Evolutionary conservation across 1,139 yeast species (phyloP).

Genomic region (Zygoascus sp.): DNA sequence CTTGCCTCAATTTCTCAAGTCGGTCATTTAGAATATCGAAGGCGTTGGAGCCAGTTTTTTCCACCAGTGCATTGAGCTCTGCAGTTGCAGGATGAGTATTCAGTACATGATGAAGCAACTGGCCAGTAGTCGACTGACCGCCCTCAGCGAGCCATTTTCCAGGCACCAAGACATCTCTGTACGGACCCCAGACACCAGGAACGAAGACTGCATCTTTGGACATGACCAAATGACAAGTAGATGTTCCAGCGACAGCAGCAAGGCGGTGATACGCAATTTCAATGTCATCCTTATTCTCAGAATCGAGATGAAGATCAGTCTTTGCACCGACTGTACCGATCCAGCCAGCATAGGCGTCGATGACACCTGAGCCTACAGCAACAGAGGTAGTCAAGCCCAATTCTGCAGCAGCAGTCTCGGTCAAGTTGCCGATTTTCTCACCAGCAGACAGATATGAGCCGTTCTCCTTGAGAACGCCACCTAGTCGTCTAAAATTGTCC

Average conservation of each 20-base stretch:
- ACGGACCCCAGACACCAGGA: conserved; percentile 98
- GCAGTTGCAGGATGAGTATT: conserved; percentile 84
- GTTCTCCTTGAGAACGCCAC: conserved; percentile 70
- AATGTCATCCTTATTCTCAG: conserved; percentile 35
- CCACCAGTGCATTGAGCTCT: conserved; percentile 58
- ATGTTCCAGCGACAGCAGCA: conserved; percentile 98
- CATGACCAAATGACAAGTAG: conserved; percentile 92
- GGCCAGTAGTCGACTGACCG: conserved; percentile 97
- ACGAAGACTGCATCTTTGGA: conserved; percentile 84
- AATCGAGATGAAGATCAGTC: conserved; percentile 46
- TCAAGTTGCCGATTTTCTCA: conserved; percentile 72
- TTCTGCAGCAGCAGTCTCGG: conserved; percentile 65
- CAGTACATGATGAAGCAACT: conserved; percentile 83
- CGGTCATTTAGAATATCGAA: conserved; percentile 78
- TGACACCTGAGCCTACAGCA: conserved; percentile 90
- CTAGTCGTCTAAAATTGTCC: conserved; percentile 71
- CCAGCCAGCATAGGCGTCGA: conserved; percentile 99
- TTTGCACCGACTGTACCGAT: conserved; percentile 95
- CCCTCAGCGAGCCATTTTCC: conserved; percentile 98
- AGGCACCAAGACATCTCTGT: conserved; percentile 83
- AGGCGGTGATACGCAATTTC: conserved; percentile 68
- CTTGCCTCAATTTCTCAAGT: conserved; percentile 62
- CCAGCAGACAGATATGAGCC: conserved; percentile 84
- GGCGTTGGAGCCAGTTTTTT: conserved; percentile 62
- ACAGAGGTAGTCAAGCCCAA: conserved; percentile 77